phyloP scores from a whole-genome alignment of 2,329 filamentous ascomycete genomes.

The Zasmidium cellare region DNA sequence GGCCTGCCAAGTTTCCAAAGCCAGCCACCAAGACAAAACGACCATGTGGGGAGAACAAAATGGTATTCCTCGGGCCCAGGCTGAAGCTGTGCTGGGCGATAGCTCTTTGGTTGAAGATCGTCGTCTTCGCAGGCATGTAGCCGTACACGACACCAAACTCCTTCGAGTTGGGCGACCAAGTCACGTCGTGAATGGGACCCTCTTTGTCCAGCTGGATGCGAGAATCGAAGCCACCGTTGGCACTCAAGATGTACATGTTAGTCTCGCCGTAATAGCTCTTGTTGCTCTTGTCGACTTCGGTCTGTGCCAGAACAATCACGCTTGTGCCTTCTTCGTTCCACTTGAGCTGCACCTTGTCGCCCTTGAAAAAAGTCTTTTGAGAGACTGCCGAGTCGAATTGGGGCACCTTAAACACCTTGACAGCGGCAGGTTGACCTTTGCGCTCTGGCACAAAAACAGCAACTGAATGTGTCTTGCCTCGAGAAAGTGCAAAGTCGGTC shows the following conservation, averaged over 20 bases:
- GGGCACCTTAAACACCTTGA: slow-evolving; percentile 93
- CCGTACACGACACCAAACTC: slow-evolving; percentile 98
- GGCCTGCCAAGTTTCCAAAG: slow-evolving; percentile 94
- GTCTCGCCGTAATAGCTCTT: slow-evolving; percentile 99
- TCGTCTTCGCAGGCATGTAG: slow-evolving; percentile 98
- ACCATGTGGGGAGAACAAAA: slow-evolving; percentile 89
- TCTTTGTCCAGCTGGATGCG: slow-evolving; percentile 84
- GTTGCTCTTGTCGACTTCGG: slow-evolving; percentile 95
- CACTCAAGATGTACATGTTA: slow-evolving; percentile 90
- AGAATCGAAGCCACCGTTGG: slow-evolving; percentile 88
- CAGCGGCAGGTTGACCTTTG: slow-evolving; percentile 86
- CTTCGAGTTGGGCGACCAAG: slow-evolving; percentile 97
- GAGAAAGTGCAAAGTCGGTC: slow-evolving; percentile 82
- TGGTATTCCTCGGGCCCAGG: slow-evolving; percentile 87
- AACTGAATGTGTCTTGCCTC: slow-evolving; percentile 85
- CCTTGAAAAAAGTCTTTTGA: slow-evolving; percentile 99
- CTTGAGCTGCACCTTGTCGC: slow-evolving; percentile 97
- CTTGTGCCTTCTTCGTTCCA: slow-evolving; percentile 94
- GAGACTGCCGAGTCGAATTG: slow-evolving; percentile 80
- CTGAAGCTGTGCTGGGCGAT: slow-evolving; percentile 82
- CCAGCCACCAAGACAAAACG: slow-evolving; percentile 92
- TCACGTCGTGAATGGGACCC: slow-evolving; percentile 94
- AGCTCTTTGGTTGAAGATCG: slow-evolving; percentile 91
- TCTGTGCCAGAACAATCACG: slow-evolving; percentile 92
- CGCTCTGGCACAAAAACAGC: slow-evolving; percentile 94